These are phyloP conservation scores for Leccinum fibrillosum DNA, from an alignment of 768 basidiomycete genomes.

Conservation along the genomic window DNA sequence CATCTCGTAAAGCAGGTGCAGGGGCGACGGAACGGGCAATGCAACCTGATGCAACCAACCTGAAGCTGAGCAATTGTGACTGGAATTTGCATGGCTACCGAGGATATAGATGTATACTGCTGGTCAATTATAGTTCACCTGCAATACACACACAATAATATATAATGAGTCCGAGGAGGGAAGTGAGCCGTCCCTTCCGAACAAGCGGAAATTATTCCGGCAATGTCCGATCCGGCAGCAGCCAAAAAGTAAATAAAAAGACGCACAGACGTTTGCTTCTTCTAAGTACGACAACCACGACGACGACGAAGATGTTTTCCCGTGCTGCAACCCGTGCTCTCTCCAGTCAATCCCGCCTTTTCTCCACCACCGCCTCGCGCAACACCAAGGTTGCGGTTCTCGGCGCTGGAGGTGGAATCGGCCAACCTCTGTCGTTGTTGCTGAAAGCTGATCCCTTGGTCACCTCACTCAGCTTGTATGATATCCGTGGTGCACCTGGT, in stretches of 20 bases:
- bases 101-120: too few species aligned
- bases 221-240: constrained; percentile 8
- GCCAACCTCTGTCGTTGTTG: constrained; percentile 86
- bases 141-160: not conserved
- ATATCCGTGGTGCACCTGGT: constrained; percentile 45
- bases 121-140: not conserved
- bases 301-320: constrained; percentile 55
- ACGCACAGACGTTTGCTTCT: constrained; percentile 3
- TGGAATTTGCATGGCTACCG: too few species aligned
- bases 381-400: constrained; percentile 92
- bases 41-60: not conserved
- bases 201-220: constrained; percentile 3
- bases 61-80: not conserved
- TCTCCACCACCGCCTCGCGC: constrained; percentile 71
- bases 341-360: constrained; percentile 55
- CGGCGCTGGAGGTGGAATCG: constrained; percentile 98
- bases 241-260: constrained; percentile 8
- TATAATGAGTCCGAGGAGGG: too few species aligned
- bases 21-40: not conserved
- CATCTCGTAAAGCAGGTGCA: not conserved
- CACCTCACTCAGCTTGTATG: constrained; percentile 66
- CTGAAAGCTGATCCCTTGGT: constrained; percentile 93
- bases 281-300: constrained; percentile 6
- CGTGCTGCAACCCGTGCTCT: constrained; percentile 60
- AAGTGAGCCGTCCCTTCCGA: too few species aligned